Base-by-base conservation (phyloP, 1,284 basidiomycete species). In the Cystobasidium sp. region DNA sequence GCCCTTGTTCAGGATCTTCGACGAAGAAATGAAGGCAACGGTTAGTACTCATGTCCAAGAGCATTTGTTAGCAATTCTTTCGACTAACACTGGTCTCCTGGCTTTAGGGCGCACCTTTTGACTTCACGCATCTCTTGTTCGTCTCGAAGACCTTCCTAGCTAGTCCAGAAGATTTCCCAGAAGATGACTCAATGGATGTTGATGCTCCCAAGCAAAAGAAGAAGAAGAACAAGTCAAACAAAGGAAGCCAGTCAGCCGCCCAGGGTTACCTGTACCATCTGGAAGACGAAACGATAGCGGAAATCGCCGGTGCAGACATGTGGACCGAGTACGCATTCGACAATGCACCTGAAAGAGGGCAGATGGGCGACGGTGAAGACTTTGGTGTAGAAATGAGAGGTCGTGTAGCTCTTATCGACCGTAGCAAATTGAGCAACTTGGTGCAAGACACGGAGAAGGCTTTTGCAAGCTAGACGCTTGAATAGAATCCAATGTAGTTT, bases 1-100 rank as follows among this genome's bases (percentile, higher is more conserved):
- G 12, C 93, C 92, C 1, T 90, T 95, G 88, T 96, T 94, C 82
- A 86, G 86, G 68, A 93, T 96, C 90, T 85, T 97, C 24, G 83
- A 85, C 0, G 88, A 90, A 59, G 94, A 97, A 81, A 84, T 95
- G n/a, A 84, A 88, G 64, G 87, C 85, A 83, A 90, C 90, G 1
- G 82, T 70, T 86, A 90, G 90, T 90, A 61, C 49, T 77, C 24
- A 56, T 3, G 46, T 2, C 46, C 20, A 22, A 1, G 59, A 37
- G 53, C 22, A 20, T 31, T 61, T 18, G 8, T 56, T 41, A 6
- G 14, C 6, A 44, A 18, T 20, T 43, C 12, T 59, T 22, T 39
- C 18, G 12, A 5, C 31, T 68, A 14, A 64, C 20, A 20, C 9
- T n/a, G 1, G 6, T 3, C 22, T 22, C 14, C 6, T 6, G 22